These are phyloP conservation scores for Pythium coloratum DNA, from an alignment of 352 stramenopile genomes.

Conservation along the genomic window DNA sequence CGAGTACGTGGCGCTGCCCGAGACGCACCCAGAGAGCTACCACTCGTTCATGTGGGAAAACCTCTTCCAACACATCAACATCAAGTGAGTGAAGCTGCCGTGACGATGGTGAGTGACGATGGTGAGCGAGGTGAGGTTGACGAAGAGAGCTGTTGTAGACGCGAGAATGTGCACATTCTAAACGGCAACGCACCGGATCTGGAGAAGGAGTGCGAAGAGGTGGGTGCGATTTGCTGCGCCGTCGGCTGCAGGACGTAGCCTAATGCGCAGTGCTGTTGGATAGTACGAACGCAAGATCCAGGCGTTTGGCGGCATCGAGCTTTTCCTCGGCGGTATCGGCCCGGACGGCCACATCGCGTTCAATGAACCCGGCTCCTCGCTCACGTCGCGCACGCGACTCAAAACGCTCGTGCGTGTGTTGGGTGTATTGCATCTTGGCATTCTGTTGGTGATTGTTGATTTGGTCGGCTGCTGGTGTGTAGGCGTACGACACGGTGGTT, in stretches of 20 bases:
- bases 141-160: conserved; percentile 27
- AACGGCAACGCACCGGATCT: conserved; percentile 84
- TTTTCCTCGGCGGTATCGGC: conserved; percentile 92
- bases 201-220: conserved; percentile 66
- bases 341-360: conserved; percentile 94
- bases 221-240: conserved; percentile 4
- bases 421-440: neutral
- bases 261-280: neutral
- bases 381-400: conserved; percentile 79
- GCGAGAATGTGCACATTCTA: conserved; percentile 87
- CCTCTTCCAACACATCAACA: conserved; percentile 90
- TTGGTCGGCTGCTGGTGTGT: neutral
- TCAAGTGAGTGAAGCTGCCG: conserved; percentile 42
- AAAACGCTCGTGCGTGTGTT: conserved; percentile 67
- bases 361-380: conserved; percentile 88
- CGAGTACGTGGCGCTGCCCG: conserved; percentile 81
- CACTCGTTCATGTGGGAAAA: conserved; percentile 91
- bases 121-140: neutral
- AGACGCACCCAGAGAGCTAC: conserved; percentile 86
- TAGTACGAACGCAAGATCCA: conserved; percentile 86
- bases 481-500: conserved; percentile 89
- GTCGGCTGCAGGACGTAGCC: neutral
- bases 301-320: conserved; percentile 83
- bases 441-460: neutral
- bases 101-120: neutral